Evolutionary conservation across 2,329 filamentous ascomycete genomes (phyloP), one percentile per base, ranked within the genome.

Genomic region (Geoglossum cookeanum): DNA sequence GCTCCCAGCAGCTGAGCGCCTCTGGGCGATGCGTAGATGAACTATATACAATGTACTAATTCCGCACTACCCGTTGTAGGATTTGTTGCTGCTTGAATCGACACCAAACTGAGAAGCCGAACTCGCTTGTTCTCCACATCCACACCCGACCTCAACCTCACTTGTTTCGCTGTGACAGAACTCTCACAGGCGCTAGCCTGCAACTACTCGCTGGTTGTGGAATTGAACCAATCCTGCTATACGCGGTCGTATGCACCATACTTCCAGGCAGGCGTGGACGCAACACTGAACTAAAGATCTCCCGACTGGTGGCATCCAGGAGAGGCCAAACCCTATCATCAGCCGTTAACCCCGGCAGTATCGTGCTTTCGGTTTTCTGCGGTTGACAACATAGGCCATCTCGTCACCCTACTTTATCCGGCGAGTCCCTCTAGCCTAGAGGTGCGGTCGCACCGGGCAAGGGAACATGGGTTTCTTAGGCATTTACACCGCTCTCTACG

Each of bases 401-500:
- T 13, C 13, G 4, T n/a, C 30, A 3, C 32, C 13, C 30, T 33
- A 11, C 11, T 11, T 32, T 22, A 11, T 22, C 32, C 30, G 30
- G 15, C 17, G n/a, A 33, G 30, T 53, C 29, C 15, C 29, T 35
- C 13, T 22, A 53, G 11, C 22, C 49, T 37, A n/a, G 32, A 53
- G n/a, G 49, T 37, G 49, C 33, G 11, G 33, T 35, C 4, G n/a
- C 33, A 53, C 30, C 30, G 49, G 29, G 30, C 15, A 32, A 53
- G 17, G 5, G 49, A 53, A 53, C n/a, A 96, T 96, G 90, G 88
- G 85, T 62, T 97, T 97, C 75, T 73, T 94, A 66, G 90, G 88
- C 65, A 82, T 97, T 63, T 95, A 87, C 75, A 85, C 81, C 68
- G 91, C 90, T 66, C 67, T 95, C 66, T 97, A 94, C 76, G 89